Evolutionary conservation across 2,329 filamentous ascomycete genomes (phyloP).

Genomic region (Fusarium protoensiforme): DNA sequence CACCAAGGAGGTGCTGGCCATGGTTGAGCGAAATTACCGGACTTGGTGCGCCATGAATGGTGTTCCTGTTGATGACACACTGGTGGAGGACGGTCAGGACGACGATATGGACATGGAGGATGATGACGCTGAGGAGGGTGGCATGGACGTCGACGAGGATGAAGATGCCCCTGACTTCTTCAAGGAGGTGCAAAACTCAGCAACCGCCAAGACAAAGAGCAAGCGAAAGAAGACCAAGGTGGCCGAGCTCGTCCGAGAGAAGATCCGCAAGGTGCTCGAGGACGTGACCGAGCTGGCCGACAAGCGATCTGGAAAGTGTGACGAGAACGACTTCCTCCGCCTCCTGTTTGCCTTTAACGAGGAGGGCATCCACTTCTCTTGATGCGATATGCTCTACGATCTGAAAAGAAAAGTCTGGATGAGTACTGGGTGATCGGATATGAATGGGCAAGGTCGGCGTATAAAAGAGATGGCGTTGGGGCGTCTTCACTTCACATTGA

Average conservation of each 20-base stretch:
- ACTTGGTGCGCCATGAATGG: constrained; percentile 91
- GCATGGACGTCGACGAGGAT: constrained; percentile 67
- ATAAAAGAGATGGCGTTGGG: constrained; percentile 34
- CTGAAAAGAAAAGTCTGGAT: constrained; percentile 8
- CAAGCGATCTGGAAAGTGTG: constrained; percentile 84
- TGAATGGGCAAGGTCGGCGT: neutral
- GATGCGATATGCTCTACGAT: constrained; percentile 39
- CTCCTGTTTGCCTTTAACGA: constrained; percentile 86
- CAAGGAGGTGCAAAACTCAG: constrained; percentile 68
- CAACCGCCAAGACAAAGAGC: constrained; percentile 68
- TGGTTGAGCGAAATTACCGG: constrained; percentile 89
- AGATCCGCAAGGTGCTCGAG: constrained; percentile 87
- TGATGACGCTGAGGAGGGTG: constrained; percentile 58
- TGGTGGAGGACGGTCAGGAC: constrained; percentile 56
- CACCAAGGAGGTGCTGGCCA: constrained; percentile 80
- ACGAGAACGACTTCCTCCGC: constrained; percentile 91
- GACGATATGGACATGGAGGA: constrained; percentile 51
- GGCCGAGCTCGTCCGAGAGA: constrained; percentile 83
- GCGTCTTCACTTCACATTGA: constrained; percentile 23
- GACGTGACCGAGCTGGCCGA: constrained; percentile 83
- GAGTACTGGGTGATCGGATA: neutral
- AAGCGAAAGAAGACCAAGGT: constrained; percentile 83
- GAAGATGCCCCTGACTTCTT: constrained; percentile 88
- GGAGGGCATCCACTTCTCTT: constrained; percentile 92
- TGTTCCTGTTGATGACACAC: constrained; percentile 77